A percentile compares a stretch with the other conserved stretches of the same genome.
These are phyloP conservation scores for Diplosphaera chodatii DNA, from an alignment of 139 green algal species.

Conservation along the genomic window DNA sequence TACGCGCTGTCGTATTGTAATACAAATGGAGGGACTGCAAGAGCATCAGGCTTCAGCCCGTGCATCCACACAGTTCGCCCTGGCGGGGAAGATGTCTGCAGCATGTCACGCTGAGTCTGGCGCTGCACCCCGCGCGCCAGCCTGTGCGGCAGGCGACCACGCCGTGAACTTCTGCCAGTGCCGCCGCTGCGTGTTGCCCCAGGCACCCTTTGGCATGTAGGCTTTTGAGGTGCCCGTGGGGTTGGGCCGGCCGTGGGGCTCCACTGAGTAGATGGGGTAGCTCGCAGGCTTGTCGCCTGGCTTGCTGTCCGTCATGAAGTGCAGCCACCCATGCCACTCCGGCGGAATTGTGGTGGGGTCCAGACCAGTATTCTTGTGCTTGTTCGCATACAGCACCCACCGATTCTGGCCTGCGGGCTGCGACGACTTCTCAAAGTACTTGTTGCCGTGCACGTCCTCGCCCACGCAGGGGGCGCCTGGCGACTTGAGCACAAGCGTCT, in stretches of 20 bases:
- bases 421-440: background rate
- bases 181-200: background rate
- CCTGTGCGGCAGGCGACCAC: background rate
- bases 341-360: background rate
- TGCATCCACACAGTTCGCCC: no score
- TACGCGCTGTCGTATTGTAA: no score
- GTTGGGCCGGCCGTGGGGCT: background rate
- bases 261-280: background rate
- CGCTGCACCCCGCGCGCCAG: no score
- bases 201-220: background rate
- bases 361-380: background rate
- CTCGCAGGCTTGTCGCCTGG: background rate
- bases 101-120: background rate
- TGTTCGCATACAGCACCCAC: background rate
- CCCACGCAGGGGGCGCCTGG: no score
- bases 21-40: no score
- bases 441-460: background rate
- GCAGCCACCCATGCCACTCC: background rate
- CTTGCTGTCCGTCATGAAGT: background rate
- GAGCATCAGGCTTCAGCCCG: no score
- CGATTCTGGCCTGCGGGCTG: background rate
- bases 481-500: background rate
- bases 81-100: no score
- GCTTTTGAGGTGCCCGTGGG: background rate
- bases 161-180: slow-evolving; percentile 1